Evolutionary conservation across 2,329 filamentous ascomycete species (phyloP).

Genomic region (Oidium heveae): DNA sequence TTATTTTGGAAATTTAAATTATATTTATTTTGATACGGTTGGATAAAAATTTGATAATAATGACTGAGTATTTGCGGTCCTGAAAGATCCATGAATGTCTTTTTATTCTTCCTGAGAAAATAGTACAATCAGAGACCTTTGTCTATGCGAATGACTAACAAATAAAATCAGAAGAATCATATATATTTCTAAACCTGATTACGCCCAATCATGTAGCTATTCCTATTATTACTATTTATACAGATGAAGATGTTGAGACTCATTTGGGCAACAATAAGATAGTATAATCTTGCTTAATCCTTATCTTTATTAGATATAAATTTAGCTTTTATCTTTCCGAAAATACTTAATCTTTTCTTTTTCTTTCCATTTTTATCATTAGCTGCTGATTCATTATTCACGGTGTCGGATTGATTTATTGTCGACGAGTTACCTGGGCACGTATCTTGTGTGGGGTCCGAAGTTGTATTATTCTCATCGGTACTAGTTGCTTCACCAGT

Average conservation of each 20-base stretch:
- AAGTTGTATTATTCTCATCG: conserved; percentile 3
- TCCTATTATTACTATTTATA: not conserved
- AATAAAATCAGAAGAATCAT: no score
- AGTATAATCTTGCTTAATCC: conserved; percentile 2
- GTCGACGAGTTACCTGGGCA: not conserved
- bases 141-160: no score
- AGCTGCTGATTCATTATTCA: conserved; percentile 7
- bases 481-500: conserved; percentile 6
- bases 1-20: no score
- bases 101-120: no score
- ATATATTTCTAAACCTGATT: no score
- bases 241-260: not conserved
- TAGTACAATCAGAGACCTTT: no score
- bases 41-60: no score
- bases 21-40: no score
- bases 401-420: not conserved
- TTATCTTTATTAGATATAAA: conserved; percentile 16
- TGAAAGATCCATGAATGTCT: no score
- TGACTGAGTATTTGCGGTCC: no score
- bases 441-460: conserved; percentile 3
- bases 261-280: not conserved
- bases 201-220: not conserved
- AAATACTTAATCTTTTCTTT: conserved; percentile 15
- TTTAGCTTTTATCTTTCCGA: conserved; percentile 26
- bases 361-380: conserved; percentile 14